These are phyloP conservation scores for Claviceps pusilla DNA, from an alignment of 2,329 filamentous ascomycete species.

Conservation along the genomic window DNA sequence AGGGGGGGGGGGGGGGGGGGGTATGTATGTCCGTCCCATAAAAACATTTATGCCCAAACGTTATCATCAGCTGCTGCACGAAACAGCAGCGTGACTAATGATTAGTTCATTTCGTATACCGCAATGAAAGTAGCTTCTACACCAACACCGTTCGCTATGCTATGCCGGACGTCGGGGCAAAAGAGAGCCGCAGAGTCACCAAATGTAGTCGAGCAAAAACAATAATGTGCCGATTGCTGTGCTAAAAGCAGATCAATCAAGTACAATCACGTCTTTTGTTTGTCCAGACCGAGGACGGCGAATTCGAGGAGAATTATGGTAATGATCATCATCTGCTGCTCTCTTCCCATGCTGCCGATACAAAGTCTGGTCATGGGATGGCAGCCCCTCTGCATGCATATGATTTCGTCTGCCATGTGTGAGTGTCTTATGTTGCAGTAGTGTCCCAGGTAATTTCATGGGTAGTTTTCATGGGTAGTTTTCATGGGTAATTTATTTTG, in stretches of 20 bases:
- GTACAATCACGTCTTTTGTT: slow-evolving; percentile 17
- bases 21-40: slow-evolving; percentile 3
- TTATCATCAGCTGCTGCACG: neutral
- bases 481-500: neutral
- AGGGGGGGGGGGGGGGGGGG: neutral
- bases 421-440: neutral
- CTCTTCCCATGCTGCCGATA: slow-evolving; percentile 3
- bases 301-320: neutral
- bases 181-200: neutral
- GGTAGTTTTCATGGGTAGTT: neutral
- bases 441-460: neutral
- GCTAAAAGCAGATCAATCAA: slow-evolving; percentile 13
- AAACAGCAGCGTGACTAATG: neutral
- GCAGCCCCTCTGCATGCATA: neutral
- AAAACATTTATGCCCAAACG: neutral
- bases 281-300: slow-evolving; percentile 8
- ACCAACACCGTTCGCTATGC: slow-evolving; percentile 6
- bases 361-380: neutral
- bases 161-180: neutral
- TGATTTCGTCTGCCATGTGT: neutral
- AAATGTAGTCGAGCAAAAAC: neutral
- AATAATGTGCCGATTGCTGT: neutral
- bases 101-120: neutral
- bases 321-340: slow-evolving; percentile 2
- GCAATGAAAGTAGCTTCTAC: slow-evolving; percentile 2